Percentiles rank a stretch among this genome's conserved stretches.
These are phyloP conservation scores for Pontederia crassipes DNA, from an alignment of 176 grass and related monocot genomes.

Conservation along the genomic window DNA sequence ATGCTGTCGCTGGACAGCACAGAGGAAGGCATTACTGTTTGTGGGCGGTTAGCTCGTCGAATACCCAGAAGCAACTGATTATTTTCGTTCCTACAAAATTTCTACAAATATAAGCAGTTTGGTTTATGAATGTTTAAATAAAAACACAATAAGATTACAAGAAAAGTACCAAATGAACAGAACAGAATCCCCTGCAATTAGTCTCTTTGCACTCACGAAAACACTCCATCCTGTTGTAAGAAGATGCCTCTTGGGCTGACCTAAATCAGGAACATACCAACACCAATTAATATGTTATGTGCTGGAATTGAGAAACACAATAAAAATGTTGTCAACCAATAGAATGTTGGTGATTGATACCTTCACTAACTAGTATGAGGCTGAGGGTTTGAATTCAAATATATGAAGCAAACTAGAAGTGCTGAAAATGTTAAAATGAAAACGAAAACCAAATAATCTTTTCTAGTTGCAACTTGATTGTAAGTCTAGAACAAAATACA, in stretches of 20 bases:
- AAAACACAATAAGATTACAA: neutral
- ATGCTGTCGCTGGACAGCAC: constrained; percentile 97
- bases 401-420: too few species aligned
- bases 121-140: neutral
- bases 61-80: constrained; percentile 97
- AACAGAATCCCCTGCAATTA: constrained; percentile 89
- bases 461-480: too few species aligned
- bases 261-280: constrained; percentile 40
- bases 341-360: neutral
- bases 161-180: constrained; percentile 84
- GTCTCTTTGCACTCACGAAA: constrained; percentile 99
- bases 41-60: constrained; percentile 70
- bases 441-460: too few species aligned
- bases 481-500: too few species aligned
- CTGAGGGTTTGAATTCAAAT: too few species aligned
- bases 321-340: neutral
- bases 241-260: constrained; percentile 97
- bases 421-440: too few species aligned
- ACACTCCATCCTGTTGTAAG: constrained; percentile 97
- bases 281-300: neutral
- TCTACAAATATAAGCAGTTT: neutral
- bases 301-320: neutral
- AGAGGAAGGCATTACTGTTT: constrained; percentile 98
- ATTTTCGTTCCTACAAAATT: constrained; percentile 63
- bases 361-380: too few species aligned